Evolutionary conservation across 2,329 filamentous ascomycete genomes (phyloP).

Genomic region (Cladosporium velox): DNA sequence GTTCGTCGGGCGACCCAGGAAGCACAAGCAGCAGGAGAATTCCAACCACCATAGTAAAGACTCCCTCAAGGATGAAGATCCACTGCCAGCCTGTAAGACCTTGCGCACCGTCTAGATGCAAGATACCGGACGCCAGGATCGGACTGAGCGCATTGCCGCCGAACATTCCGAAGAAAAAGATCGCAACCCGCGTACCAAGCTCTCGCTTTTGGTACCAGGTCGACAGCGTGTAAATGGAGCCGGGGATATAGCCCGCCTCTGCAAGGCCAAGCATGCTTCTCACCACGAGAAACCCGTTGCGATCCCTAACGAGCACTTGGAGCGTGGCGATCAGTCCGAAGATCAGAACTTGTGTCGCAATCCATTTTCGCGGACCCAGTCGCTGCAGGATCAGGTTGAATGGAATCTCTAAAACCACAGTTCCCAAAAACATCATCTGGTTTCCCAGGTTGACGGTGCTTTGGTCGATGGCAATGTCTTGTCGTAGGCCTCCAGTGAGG

Average conservation of each 20-base stretch:
- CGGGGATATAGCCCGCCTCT: slow-evolving; percentile 28
- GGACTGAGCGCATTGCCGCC: slow-evolving; percentile 68
- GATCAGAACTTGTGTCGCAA: slow-evolving; percentile 51
- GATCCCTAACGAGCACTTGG: slow-evolving; percentile 28
- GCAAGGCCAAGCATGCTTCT: slow-evolving; percentile 26
- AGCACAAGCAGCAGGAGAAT: slow-evolving; percentile 46
- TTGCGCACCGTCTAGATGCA: slow-evolving; percentile 58
- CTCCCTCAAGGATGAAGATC: slow-evolving; percentile 67
- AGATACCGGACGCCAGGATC: slow-evolving; percentile 58
- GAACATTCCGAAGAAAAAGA: slow-evolving; percentile 45
- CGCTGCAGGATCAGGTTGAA: slow-evolving; percentile 51
- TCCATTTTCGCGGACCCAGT: slow-evolving; percentile 45
- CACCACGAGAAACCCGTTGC: slow-evolving; percentile 29
- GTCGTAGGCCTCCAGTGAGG: slow-evolving; percentile 51
- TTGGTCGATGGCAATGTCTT: slow-evolving; percentile 47
- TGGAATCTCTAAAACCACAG: slow-evolving; percentile 55
- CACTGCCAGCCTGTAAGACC: slow-evolving; percentile 59
- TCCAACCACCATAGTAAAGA: slow-evolving; percentile 33
- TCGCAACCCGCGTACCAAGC: slow-evolving; percentile 34
- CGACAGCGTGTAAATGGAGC: slow-evolving; percentile 47
- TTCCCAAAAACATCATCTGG: slow-evolving; percentile 56
- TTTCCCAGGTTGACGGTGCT: slow-evolving; percentile 56
- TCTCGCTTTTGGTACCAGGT: slow-evolving; percentile 13
- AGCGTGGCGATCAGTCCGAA: slow-evolving; percentile 51
- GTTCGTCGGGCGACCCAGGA: slow-evolving; percentile 47